These are phyloP conservation scores for Quercus phellos DNA, from an alignment of 331 rosid genomes.

Conservation along the genomic window DNA sequence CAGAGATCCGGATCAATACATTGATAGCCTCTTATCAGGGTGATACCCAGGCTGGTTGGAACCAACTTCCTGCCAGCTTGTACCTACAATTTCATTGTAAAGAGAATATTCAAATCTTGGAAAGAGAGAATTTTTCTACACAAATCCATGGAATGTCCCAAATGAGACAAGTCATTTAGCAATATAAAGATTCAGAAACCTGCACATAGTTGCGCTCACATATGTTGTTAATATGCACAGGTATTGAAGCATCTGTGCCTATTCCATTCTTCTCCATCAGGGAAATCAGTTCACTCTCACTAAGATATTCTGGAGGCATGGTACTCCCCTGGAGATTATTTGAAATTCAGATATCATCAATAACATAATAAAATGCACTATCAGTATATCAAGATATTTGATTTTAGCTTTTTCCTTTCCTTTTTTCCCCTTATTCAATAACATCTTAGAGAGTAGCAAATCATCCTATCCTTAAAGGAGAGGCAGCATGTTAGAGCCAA, in stretches of 20 bases:
- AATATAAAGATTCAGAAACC: slow-evolving; percentile 43
- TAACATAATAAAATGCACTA: slow-evolving; percentile 6
- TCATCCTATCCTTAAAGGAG: background rate
- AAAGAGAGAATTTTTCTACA: background rate
- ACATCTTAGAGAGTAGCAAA: background rate
- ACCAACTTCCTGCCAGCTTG: slow-evolving; percentile 87
- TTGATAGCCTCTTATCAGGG: slow-evolving; percentile 90
- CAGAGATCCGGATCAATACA: slow-evolving; percentile 95
- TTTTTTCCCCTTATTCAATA: background rate
- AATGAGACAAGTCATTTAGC: slow-evolving; percentile 3
- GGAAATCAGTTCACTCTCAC: slow-evolving; percentile 92
- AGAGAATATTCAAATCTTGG: slow-evolving; percentile 14
- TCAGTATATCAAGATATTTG: background rate
- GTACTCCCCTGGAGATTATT: slow-evolving; percentile 66
- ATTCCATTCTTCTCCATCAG: slow-evolving; percentile 96
- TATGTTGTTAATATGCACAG: slow-evolving; percentile 94
- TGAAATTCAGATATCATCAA: slow-evolving; percentile 17
- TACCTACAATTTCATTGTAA: slow-evolving; percentile 55
- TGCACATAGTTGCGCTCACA: slow-evolving; percentile 96
- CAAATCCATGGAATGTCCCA: background rate
- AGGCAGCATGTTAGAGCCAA: slow-evolving; percentile 10
- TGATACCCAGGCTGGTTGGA: slow-evolving; percentile 83
- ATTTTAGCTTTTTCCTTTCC: slow-evolving; percentile 4
- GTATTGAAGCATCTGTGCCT: slow-evolving; percentile 95
- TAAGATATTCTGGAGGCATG: slow-evolving; percentile 79